phyloP scores from a whole-genome alignment of 179 eudicot species.

The Heliamphora pulchella region DNA sequence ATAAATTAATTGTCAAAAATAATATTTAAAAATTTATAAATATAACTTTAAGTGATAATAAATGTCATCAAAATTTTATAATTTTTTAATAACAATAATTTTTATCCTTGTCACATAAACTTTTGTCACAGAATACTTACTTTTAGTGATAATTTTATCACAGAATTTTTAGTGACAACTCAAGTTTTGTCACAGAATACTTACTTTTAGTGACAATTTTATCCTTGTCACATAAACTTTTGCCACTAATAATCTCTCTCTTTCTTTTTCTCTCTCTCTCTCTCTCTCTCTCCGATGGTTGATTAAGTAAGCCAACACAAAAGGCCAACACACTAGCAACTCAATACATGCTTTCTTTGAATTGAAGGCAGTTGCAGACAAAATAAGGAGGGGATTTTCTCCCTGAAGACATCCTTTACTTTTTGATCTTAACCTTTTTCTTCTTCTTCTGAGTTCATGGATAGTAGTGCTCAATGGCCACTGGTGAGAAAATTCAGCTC shows the following conservation, averaged over 20 bases:
- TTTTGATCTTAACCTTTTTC: constrained; percentile 17
- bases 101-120: too few species aligned
- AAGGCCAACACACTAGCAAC: constrained; percentile 14
- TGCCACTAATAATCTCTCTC: neutral
- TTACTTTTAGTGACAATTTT: too few species aligned
- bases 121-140: too few species aligned
- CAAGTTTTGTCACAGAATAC: too few species aligned
- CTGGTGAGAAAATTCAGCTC: constrained; percentile 18
- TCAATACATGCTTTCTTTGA: constrained; percentile 17
- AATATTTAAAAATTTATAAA: too few species aligned
- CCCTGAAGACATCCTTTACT: constrained; percentile 13
- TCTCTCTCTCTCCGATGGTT: neutral
- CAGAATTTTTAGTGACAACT: too few species aligned
- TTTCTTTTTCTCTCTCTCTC: neutral
- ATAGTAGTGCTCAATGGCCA: constrained; percentile 27
- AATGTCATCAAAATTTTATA: too few species aligned
- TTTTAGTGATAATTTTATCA: too few species aligned
- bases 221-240: too few species aligned
- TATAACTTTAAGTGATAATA: too few species aligned
- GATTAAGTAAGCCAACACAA: constrained; percentile 13
- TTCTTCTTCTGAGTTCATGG: constrained; percentile 17
- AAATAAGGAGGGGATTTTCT: constrained; percentile 11
- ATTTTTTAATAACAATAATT: too few species aligned
- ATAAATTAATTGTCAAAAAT: neutral
- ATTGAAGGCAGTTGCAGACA: constrained; percentile 16